Evolutionary conservation across 129 eudicot genomes (phyloP), one percentile per base, ranked within the genome.

Genomic region (Flaveria ramosissima): DNA sequence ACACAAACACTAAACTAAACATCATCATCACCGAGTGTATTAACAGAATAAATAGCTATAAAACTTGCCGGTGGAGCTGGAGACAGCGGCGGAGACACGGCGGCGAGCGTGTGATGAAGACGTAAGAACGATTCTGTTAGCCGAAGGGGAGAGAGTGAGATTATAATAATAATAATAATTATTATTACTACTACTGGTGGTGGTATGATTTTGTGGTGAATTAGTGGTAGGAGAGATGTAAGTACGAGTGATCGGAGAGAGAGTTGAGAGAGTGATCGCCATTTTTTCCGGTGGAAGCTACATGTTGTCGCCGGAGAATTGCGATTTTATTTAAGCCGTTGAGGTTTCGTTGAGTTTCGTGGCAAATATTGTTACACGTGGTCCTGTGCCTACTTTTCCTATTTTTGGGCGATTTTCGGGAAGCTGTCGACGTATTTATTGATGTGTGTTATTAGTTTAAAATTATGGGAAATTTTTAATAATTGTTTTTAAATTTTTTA

Each of bases 11-110:
- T 11, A 2, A 67, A 45, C 45, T 27, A 27, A 27, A 27, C 3
- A 9, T 53, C 45, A 1, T 13, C 11, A 66, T 36, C 21, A 20
- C 30, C 19, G 36, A 66, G 75, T 45, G 52, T 21, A 71, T 67
- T 68, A 41, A 74, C 39, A 53, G 36, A 27, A 64, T 1, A 23
- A 9, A 59, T 50, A 59, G 62, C 19, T 32, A 50, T 61, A 20
- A n/a, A 77, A 79, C 89, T 87, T 85, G 71, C 96, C 92, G 57
- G 89, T 43, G 68, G 88, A 83, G 79, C 87, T 64, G 63, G 96
- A 85, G 53, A 80, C 65, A 77, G 96, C 92, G 52, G 89, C 80
- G 9, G 81, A 75, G 68, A 79, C 43, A 59, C 51, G 39, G 74
- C 45, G 86, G 52, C 68, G 81, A 46, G 46, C 15, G 27, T 64